Conservation (phyloP, 208 protist genomes). For the Trypanosoma mega region DNA sequence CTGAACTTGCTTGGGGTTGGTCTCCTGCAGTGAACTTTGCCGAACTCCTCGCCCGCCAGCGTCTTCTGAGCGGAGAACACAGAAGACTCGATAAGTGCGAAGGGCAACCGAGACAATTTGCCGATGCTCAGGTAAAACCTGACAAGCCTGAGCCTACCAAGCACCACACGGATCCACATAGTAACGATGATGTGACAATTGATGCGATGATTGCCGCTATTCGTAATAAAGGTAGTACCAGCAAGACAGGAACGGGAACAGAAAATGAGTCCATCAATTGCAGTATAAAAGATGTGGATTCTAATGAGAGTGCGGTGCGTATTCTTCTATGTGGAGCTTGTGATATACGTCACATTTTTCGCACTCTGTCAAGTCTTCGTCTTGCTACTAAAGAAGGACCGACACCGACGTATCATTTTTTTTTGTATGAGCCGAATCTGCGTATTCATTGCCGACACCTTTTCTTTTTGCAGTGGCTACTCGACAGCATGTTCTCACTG, state of each 20-base stretch:
- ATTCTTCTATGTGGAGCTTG: slow-evolving; percentile 71
- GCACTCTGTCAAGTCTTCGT: slow-evolving; percentile 67
- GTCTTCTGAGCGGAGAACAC: neutral
- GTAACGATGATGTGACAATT: slow-evolving; percentile 14
- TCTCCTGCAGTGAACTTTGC: slow-evolving; percentile 83
- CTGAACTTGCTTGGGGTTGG: slow-evolving; percentile 87
- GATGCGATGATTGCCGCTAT: slow-evolving; percentile 49
- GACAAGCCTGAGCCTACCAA: neutral
- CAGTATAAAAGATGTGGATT: no score
- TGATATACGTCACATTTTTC: slow-evolving; percentile 86
- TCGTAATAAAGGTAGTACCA: neutral
- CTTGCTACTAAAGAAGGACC: slow-evolving; percentile 12
- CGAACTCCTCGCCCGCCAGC: slow-evolving; percentile 33
- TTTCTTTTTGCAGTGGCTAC: slow-evolving; percentile 90
- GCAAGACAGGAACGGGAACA: neutral
- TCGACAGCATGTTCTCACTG: slow-evolving; percentile 86
- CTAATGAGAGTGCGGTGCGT: no score
- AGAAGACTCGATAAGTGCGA: neutral
- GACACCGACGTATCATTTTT: slow-evolving; percentile 63
- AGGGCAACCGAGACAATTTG: neutral
- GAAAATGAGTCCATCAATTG: slow-evolving; percentile 1
- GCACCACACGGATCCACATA: neutral
- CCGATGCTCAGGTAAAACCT: neutral
- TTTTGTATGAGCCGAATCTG: slow-evolving; percentile 89
- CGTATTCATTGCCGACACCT: slow-evolving; percentile 82